Conservation (phyloP, 2,329 filamentous ascomycete genomes). For the Fusarium bulbicola region DNA sequence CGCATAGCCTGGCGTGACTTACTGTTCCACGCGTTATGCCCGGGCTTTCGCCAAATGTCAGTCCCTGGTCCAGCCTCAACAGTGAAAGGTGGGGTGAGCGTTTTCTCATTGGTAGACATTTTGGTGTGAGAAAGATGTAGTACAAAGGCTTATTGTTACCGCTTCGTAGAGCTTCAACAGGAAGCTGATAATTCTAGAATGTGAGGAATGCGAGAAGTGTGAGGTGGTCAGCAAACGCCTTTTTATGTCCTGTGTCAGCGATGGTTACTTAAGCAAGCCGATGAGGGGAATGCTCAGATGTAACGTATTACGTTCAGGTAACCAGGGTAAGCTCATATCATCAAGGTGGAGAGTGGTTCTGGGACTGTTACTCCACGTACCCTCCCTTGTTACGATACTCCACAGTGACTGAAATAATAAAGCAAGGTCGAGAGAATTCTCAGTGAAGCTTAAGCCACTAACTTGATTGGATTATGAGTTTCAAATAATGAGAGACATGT, state of each 20-base stretch:
- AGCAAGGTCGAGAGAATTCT: no score
- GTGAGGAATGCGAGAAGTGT: neutral
- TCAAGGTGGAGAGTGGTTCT: neutral
- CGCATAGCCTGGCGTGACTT: neutral
- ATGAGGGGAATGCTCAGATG: neutral
- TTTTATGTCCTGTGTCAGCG: neutral
- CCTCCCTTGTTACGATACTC: neutral
- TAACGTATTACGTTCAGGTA: neutral
- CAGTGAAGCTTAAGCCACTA: accelerated
- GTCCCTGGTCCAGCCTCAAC: neutral
- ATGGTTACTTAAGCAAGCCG: neutral
- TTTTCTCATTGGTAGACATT: neutral
- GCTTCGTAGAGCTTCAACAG: neutral
- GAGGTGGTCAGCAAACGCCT: neutral
- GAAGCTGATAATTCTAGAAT: neutral
- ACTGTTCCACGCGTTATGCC: neutral
- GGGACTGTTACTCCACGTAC: neutral
- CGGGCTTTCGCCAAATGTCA: neutral
- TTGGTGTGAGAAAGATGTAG: neutral
- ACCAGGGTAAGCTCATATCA: neutral
- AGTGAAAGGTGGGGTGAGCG: neutral
- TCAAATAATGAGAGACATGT: neutral
- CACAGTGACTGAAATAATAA: neutral
- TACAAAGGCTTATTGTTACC: neutral
- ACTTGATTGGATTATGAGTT: neutral